Base-by-base conservation (phyloP, 768 basidiomycete species). In the Candolleomyces efflorescens region DNA sequence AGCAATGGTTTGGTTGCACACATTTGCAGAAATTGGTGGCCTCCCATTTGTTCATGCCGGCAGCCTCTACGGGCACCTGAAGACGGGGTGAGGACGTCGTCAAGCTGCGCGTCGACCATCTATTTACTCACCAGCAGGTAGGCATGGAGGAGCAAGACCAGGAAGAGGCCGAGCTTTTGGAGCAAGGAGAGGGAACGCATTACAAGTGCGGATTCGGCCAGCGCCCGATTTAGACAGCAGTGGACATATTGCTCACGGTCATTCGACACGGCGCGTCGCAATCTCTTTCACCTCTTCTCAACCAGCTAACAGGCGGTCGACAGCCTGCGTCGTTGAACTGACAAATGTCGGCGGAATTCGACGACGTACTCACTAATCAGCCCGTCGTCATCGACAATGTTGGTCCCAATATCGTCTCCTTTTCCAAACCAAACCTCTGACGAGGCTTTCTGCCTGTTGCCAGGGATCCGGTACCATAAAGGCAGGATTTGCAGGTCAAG, bases 311-410 rank as follows among this genome's bases (percentile, higher is more conserved):
- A 17, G 20, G 47, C 37, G 46, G 50, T 45, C 50, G 24, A 44
- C 32, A 24, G 41, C 41, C 15, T 49, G 18, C 11, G 22, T 11
- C n/a, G 44, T 9, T 10, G 6, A 36, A 22, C 27, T 54, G 57
- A 39, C 27, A 39, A 3, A 94, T 93, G 92, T 86, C 88, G 61
- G 82, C 86, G 55, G 92, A 93, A 76, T 93, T 86, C 73, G 92
- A 94, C 71, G 92, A 94, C 70, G 92, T 94, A 64, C 83, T 97
- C 71, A 96, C 95, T 58, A 98, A 98, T 77, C 96, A 98, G 74
- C 96, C 96, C 5, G 94, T 98, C 58, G 96, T 98, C 63, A 97
- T 98, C 67, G 96, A 98, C 80, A 98, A 98, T 77, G 95, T 96
- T 62, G 64, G 87, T 77, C 51, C 41, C 61, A 58, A 58, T 55